Conservation (phyloP, 805 yeast genomes). For the Tetrapisispora phaffii region DNA sequence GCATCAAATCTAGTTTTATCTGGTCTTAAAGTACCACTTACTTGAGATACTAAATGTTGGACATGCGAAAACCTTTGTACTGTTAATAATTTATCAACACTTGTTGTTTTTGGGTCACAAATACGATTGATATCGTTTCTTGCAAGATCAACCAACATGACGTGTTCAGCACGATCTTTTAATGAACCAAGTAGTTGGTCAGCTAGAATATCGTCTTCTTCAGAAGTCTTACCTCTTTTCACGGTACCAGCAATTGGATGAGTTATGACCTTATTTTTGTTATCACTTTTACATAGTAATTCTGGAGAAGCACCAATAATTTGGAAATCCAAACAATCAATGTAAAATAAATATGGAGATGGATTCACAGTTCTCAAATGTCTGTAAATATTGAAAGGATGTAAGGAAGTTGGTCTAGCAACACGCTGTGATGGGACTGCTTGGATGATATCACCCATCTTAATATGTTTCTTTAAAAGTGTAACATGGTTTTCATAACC, state of each 20-base stretch:
- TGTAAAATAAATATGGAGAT: conserved; percentile 90
- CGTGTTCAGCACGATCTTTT: conserved; percentile 96
- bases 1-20: conserved; percentile 93
- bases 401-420: conserved; percentile 87
- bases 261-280: conserved; percentile 64
- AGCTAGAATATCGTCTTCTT: conserved; percentile 85
- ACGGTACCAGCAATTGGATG: conserved; percentile 99
- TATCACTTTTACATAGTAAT: conserved; percentile 72
- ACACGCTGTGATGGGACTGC: conserved; percentile 98
- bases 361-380: conserved; percentile 95
- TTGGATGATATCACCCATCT: conserved; percentile 90
- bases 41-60: conserved; percentile 92
- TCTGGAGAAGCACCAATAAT: conserved; percentile 98
- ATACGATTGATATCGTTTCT: conserved; percentile 92
- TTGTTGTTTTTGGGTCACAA: conserved; percentile 78
- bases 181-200: conserved; percentile 58
- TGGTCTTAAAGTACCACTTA: conserved; percentile 76
- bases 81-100: conserved; percentile 78
- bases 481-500: conserved; percentile 84
- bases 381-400: conserved; percentile 92
- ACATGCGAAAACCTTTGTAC: conserved; percentile 95
- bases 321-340: conserved; percentile 86
- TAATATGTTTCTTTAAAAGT: conserved; percentile 66
- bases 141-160: conserved; percentile 96
- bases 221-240: conserved; percentile 77